Conservation (phyloP, 129 eudicot genomes). For the Flaveria sonorensis region DNA sequence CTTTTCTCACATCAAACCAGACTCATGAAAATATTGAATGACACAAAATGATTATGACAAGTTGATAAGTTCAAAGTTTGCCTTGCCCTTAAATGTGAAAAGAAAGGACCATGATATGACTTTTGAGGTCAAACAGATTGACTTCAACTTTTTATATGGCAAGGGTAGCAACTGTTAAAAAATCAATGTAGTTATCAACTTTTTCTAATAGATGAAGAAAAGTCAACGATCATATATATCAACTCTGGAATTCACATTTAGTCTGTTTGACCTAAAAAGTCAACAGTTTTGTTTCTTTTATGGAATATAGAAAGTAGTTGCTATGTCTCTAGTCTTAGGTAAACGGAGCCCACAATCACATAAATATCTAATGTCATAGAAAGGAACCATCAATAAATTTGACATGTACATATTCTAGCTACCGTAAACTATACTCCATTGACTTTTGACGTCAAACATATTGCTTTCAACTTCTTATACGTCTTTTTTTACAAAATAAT, state of each 20-base stretch:
- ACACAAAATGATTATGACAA: neutral
- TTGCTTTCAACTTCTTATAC: neutral
- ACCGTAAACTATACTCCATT: neutral
- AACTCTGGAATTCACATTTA: neutral
- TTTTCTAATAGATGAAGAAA: neutral
- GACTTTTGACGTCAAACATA: neutral
- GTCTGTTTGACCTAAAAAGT: slow-evolving; percentile 11
- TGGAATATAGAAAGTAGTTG: neutral
- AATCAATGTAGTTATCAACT: neutral
- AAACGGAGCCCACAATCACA: neutral
- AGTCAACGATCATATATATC: neutral
- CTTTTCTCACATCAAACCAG: neutral
- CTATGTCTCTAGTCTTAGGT: neutral
- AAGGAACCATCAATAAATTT: neutral
- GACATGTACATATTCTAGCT: neutral
- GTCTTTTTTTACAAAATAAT: neutral
- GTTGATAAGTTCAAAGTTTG: neutral
- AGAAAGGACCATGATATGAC: neutral
- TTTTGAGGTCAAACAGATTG: slow-evolving; percentile 3
- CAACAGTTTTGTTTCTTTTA: neutral
- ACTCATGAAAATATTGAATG: neutral
- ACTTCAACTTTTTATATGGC: neutral
- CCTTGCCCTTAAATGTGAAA: neutral
- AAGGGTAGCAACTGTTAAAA: neutral
- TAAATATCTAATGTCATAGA: neutral